Evolutionary conservation across 768 basidiomycete genomes (phyloP).

Genomic region (Rhizopogon vulgaris): DNA sequence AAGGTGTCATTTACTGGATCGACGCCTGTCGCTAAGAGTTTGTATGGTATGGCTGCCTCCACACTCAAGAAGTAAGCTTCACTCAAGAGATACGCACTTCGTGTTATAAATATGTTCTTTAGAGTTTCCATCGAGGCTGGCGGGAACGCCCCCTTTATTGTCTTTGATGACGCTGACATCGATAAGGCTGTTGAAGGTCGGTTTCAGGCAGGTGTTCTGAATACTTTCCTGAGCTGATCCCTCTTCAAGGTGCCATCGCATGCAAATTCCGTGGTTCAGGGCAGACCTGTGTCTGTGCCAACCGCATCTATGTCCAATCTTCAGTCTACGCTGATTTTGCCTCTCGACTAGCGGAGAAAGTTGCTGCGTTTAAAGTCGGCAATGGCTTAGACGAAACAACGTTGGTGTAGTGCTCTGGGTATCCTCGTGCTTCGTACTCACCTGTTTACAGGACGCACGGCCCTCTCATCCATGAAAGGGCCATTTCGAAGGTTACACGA

Average conservation of each 20-base stretch:
- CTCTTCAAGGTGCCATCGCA: conserved; percentile 50
- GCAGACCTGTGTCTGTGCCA: conserved; percentile 85
- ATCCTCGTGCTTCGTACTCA: background rate
- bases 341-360: conserved; percentile 74
- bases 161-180: conserved; percentile 94
- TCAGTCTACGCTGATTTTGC: conserved; percentile 91
- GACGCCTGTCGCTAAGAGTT: conserved; percentile 69
- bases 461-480: conserved; percentile 84
- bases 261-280: conserved; percentile 81
- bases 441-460: conserved; percentile 73
- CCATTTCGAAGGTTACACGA: conserved; percentile 75
- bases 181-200: conserved; percentile 87
- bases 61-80: conserved; percentile 73
- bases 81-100: background rate
- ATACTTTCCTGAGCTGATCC: conserved; percentile 3
- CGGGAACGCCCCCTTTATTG: conserved; percentile 94
- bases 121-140: conserved; percentile 80
- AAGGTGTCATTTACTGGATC: conserved; percentile 94
- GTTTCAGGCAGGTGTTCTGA: background rate
- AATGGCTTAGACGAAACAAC: conserved; percentile 74
- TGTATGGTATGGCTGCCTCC: conserved; percentile 66
- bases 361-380: conserved; percentile 81
- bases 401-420: conserved; percentile 36
- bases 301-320: conserved; percentile 90
- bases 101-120: background rate